Evolutionary conservation across 208 protist genomes (phyloP).

Genomic region (Leishmania amazonensis): DNA sequence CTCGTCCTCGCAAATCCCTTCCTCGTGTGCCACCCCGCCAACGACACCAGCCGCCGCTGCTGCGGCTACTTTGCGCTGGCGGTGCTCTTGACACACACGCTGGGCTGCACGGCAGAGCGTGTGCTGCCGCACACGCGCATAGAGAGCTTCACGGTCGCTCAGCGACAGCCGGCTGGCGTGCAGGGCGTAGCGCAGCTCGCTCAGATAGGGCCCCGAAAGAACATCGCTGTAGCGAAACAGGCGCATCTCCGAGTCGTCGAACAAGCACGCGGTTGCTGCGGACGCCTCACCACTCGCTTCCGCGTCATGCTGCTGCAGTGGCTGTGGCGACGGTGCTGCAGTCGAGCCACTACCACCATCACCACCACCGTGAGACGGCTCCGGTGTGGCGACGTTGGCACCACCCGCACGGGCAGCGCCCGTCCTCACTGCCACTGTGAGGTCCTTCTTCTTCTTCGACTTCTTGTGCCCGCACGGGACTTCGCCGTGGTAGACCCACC

Average conservation of each 20-base stretch:
- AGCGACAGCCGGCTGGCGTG: slow-evolving; percentile 55
- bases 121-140: slow-evolving; percentile 46
- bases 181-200: slow-evolving; percentile 33
- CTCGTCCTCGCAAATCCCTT: neutral
- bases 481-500: slow-evolving; percentile 32
- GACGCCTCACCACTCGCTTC: neutral
- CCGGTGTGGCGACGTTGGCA: neutral
- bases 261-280: slow-evolving; percentile 29
- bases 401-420: neutral
- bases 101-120: slow-evolving; percentile 40
- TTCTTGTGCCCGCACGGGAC: slow-evolving; percentile 7
- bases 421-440: neutral
- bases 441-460: neutral
- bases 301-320: neutral
- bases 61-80: neutral
- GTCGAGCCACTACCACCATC: neutral
- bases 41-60: neutral
- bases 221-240: slow-evolving; percentile 70
- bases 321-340: neutral
- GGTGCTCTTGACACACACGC: slow-evolving; percentile 30
- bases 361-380: neutral
- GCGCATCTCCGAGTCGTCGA: slow-evolving; percentile 37
- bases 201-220: slow-evolving; percentile 32
- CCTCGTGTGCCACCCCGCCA: neutral
- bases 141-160: slow-evolving; percentile 59